Evolutionary conservation across 225 moss, liverwort and hornwort genomes (phyloP).

Genomic region (Straminergon stramineum): DNA sequence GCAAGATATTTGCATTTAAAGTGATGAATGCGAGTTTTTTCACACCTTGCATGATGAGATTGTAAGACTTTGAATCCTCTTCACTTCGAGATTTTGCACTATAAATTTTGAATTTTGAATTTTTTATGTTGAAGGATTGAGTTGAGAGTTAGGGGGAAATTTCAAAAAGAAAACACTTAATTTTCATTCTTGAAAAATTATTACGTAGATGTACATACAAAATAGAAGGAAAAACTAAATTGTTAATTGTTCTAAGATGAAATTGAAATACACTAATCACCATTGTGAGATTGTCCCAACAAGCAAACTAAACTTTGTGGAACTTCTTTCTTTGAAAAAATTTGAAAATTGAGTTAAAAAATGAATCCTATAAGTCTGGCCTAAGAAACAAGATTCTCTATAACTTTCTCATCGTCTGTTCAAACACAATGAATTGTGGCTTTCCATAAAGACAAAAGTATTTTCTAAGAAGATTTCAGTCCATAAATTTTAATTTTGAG

Average conservation of each 20-base stretch:
- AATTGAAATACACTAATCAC: not conserved
- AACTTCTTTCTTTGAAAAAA: not conserved
- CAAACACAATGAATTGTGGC: not conserved
- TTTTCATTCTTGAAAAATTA: not conserved
- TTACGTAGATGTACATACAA: rapidly evolving
- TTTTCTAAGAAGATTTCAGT: not conserved
- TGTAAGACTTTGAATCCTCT: not conserved
- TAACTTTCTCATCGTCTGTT: no score
- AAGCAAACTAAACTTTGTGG: not conserved
- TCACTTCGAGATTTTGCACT: not conserved
- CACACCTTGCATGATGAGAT: rapidly evolving
- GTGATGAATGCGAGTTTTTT: not conserved
- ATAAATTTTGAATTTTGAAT: not conserved
- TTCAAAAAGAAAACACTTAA: not conserved
- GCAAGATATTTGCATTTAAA: not conserved
- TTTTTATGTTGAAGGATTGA: not conserved
- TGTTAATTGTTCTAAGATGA: not conserved
- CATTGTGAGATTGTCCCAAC: not conserved
- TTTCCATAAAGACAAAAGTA: not conserved
- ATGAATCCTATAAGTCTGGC: not conserved
- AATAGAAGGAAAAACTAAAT: not conserved
- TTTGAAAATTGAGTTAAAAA: not conserved
- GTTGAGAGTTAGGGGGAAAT: rapidly evolving
- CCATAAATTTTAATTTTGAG: no score
- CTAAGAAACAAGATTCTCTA: not conserved